phyloP scores from a whole-genome alignment of 2,329 filamentous ascomycete species.

The Cordyceps fumosorosea region DNA sequence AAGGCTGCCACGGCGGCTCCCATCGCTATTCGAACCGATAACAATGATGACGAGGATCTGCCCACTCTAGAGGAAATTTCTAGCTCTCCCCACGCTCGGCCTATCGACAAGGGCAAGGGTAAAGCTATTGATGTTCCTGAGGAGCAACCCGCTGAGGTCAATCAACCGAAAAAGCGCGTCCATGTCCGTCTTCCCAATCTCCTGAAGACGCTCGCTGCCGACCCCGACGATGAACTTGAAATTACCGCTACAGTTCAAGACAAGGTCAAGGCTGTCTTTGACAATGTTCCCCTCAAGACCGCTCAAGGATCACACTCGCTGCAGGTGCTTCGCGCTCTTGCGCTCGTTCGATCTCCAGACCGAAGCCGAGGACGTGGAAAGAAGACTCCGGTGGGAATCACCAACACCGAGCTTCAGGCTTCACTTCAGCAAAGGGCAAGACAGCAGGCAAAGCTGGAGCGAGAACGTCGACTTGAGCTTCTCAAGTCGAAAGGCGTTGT shows the following conservation, averaged over 20 bases:
- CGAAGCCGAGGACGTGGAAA: constrained; percentile 37
- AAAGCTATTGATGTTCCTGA: constrained; percentile 34
- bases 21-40: constrained; percentile 12
- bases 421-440: constrained; percentile 65
- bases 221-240: constrained; percentile 58
- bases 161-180: constrained; percentile 39
- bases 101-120: constrained; percentile 53
- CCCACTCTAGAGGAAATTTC: constrained; percentile 28
- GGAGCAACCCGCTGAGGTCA: constrained; percentile 18
- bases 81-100: constrained; percentile 26
- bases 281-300: constrained; percentile 58
- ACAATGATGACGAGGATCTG: constrained; percentile 29
- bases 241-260: constrained; percentile 46
- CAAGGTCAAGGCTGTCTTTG: constrained; percentile 59
- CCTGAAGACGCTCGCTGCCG: constrained; percentile 32
- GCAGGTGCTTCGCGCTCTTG: constrained; percentile 64
- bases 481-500: constrained; percentile 74
- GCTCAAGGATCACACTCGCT: constrained; percentile 58
- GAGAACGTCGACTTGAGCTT: constrained; percentile 68
- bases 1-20: constrained; percentile 24
- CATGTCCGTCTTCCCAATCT: constrained; percentile 42
- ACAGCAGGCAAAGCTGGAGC: constrained; percentile 71
- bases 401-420: constrained; percentile 59
- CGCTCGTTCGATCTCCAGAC: constrained; percentile 59
- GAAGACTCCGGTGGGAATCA: constrained; percentile 53